These are phyloP conservation scores for Plasmodium gonderi DNA, from an alignment of 169 alveolate genomes.

Conservation along the genomic window DNA sequence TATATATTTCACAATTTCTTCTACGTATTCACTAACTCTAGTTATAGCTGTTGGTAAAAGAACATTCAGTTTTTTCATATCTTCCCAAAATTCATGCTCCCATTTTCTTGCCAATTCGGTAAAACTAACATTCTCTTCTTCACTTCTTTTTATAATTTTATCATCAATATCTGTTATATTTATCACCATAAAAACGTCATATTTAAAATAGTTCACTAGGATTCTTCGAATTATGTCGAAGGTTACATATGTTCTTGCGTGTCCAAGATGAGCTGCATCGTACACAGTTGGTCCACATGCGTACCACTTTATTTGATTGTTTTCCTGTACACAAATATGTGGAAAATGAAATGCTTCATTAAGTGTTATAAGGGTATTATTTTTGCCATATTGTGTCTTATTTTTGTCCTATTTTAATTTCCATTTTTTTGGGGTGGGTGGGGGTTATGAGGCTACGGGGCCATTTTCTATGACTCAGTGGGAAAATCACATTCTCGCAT, in stretches of 20 bases:
- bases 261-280: constrained; percentile 99
- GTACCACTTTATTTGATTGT: constrained; percentile 91
- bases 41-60: constrained; percentile 95
- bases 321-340: constrained; percentile 84
- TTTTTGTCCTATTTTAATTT: too few species aligned
- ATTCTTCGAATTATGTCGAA: constrained; percentile 96
- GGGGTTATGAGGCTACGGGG: too few species aligned
- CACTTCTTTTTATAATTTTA: constrained; percentile 93
- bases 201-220: constrained; percentile 94
- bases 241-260: constrained; percentile 98
- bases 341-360: too few species aligned
- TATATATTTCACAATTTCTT: constrained; percentile 93
- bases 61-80: constrained; percentile 93
- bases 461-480: too few species aligned
- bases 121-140: constrained; percentile 80
- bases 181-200: constrained; percentile 95
- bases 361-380: too few species aligned
- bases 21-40: constrained; percentile 96
- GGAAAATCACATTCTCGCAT: too few species aligned
- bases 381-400: too few species aligned
- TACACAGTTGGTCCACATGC: constrained; percentile 98
- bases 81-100: constrained; percentile 93
- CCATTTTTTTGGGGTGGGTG: too few species aligned
- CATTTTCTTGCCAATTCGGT: constrained; percentile 91
- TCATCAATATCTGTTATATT: constrained; percentile 99